These are phyloP conservation scores for Coemansia sp. DNA, from an alignment of 192 early-diverging fungal genomes.

Conservation along the genomic window DNA sequence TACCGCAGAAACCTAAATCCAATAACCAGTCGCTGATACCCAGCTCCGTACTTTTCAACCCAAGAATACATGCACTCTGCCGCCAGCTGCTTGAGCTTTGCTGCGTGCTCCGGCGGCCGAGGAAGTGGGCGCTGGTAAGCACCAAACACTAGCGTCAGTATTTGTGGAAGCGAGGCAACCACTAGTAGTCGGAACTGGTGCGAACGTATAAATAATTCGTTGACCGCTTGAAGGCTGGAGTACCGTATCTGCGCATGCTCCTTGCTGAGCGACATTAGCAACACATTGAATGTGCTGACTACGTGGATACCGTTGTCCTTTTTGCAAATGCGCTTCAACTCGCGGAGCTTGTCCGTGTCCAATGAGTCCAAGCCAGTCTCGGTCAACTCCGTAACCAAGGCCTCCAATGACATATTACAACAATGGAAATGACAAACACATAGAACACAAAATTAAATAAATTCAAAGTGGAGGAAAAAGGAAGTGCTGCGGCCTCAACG, in stretches of 20 bases:
- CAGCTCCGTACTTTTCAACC: constrained; percentile 57
- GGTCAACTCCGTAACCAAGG: constrained; percentile 29
- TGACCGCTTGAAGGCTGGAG: constrained; percentile 58
- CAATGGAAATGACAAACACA: not conserved
- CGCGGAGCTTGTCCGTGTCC: constrained; percentile 10
- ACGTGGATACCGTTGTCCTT: constrained; percentile 1
- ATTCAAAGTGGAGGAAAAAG: not conserved
- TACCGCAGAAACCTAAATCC: constrained; percentile 59
- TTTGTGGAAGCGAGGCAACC: constrained; percentile 52
- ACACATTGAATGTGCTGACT: not conserved
- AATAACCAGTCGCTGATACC: constrained; percentile 57
- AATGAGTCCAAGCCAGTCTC: constrained; percentile 16
- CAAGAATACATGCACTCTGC: constrained; percentile 57
- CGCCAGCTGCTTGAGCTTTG: constrained; percentile 49
- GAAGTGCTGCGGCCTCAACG: no score
- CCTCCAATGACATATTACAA: constrained; percentile 7
- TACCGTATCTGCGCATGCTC: constrained; percentile 58
- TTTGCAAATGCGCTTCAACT: constrained; percentile 28
- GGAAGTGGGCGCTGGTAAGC: constrained; percentile 57
- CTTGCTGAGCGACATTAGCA: constrained; percentile 17
- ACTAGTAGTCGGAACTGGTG: constrained; percentile 61
- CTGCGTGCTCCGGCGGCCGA: constrained; percentile 54
- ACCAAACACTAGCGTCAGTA: constrained; percentile 59
- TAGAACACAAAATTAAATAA: not conserved
- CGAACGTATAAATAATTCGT: constrained; percentile 64